Evolutionary conservation across 2,329 filamentous ascomycete species (phyloP), one percentile per base, ranked within the genome.

Genomic region (Capronia epimyces): DNA sequence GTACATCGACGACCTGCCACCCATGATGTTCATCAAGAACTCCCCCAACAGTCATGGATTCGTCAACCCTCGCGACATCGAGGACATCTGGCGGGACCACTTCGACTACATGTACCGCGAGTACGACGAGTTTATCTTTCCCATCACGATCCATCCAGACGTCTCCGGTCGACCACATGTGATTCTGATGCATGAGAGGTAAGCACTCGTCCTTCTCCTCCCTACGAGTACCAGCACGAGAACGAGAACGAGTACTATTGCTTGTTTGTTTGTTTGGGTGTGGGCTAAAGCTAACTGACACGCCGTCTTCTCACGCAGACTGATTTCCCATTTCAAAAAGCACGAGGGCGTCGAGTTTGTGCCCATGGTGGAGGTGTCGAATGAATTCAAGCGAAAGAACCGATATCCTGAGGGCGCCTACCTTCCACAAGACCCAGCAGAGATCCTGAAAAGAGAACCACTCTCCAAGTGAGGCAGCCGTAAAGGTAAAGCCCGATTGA

Each of bases 121-220:
- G 65, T 84, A 87, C 56, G 84, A 89, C 59, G 82, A 86, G 59
- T 88, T 88, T 55, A 78, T 87, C 48, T 88, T 88, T 60, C 84
- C 86, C 0, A 84, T 89, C 66, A 88, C 84, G 0, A 83, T 88
- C 29, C 85, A 89, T 65, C 86, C 85, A 0, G 84, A 89, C 62
- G 82, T 86, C 0, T 82, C 78, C 2, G 86, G 85, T 0, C 74
- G 83, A 18, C 85, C 85, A 1, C 85, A 89, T 66, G 85, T 82
- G 0, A 60, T 88, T 25, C 69, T 87, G 5, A 87, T 87, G 83
- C 82, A 87, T 57, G 83, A 88, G 66, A 56, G 82, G 45, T 75
- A 32, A 32, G 29, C 29, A n/a, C 12, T 32, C n/a, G n/a, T n/a
- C n/a, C n/a, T n/a, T n/a, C n/a, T n/a, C n/a, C n/a, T n/a, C n/a